Conservation (phyloP, 1,284 basidiomycete species). For the Rhodotorula mucilaginosa region DNA sequence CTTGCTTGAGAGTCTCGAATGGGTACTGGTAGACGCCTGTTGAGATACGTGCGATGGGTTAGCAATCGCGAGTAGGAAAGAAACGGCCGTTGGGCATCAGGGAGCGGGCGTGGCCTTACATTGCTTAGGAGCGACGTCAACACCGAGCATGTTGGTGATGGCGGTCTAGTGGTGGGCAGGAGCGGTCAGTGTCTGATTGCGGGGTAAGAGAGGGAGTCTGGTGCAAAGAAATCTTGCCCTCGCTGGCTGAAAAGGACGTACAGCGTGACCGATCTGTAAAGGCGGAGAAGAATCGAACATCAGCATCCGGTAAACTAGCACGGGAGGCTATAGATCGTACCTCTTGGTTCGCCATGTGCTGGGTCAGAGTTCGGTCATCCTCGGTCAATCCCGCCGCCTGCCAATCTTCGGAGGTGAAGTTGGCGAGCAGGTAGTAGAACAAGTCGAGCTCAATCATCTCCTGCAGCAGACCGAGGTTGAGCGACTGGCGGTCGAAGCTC, state of each 20-base stretch:
- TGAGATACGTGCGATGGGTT: neutral
- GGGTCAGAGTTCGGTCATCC: conserved; percentile 58
- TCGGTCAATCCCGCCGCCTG: conserved; percentile 55
- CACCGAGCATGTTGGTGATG: conserved; percentile 50
- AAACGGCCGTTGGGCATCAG: too few relatives aligned
- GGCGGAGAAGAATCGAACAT: too few relatives aligned
- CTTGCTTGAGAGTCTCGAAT: conserved; percentile 61
- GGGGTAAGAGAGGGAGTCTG: too few relatives aligned
- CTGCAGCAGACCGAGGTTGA: conserved; percentile 47
- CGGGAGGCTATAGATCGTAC: conserved; percentile 7
- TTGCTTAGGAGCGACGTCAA: conserved; percentile 37
- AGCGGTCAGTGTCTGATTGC: too few relatives aligned
- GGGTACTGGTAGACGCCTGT: conserved; percentile 51
- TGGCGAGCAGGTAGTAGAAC: conserved; percentile 61
- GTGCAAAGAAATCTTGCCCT: too few relatives aligned
- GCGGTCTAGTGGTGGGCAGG: conserved; percentile 37
- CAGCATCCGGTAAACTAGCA: too few relatives aligned
- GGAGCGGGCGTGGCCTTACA: neutral
- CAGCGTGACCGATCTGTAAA: conserved; percentile 54
- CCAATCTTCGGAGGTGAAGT: conserved; percentile 50
- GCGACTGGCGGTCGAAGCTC: conserved; percentile 57
- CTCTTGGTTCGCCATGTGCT: conserved; percentile 60
- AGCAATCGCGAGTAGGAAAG: too few relatives aligned
- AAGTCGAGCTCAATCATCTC: conserved; percentile 47
- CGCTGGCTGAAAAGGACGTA: neutral